Evolutionary conservation across 2,329 filamentous ascomycete species (phyloP).

Genomic region (Thermomyces lanuginosus): DNA sequence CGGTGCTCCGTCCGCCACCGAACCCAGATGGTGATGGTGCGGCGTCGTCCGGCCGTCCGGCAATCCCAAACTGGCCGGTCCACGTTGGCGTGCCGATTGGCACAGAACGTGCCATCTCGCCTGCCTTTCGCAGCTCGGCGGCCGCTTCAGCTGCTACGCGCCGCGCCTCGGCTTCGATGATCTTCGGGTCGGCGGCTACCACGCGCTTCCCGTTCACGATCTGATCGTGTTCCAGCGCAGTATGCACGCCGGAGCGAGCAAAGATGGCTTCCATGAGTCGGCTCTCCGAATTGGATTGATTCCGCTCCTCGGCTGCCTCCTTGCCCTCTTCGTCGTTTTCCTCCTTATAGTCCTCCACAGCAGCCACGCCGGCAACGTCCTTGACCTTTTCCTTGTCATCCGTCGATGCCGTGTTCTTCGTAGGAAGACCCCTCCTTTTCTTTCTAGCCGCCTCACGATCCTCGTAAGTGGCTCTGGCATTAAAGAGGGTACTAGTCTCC

Average conservation of each 20-base stretch:
- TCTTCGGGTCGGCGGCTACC: slow-evolving; percentile 55
- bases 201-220: slow-evolving; percentile 65
- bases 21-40: slow-evolving; percentile 33
- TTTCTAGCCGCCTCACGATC: slow-evolving; percentile 15
- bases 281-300: slow-evolving; percentile 38
- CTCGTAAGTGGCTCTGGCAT: slow-evolving; percentile 56
- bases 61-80: slow-evolving; percentile 71
- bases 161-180: slow-evolving; percentile 69
- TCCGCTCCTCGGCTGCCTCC: slow-evolving; percentile 8
- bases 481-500: slow-evolving; percentile 73
- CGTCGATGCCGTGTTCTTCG: slow-evolving; percentile 5
- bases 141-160: slow-evolving; percentile 64
- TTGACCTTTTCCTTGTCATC: slow-evolving; percentile 32
- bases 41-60: slow-evolving; percentile 49
- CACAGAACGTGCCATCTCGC: slow-evolving; percentile 52
- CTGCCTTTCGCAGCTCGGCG: slow-evolving; percentile 54
- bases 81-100: slow-evolving; percentile 81
- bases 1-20: slow-evolving; percentile 18
- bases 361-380: slow-evolving; percentile 44
- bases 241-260: slow-evolving; percentile 67
- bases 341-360: slow-evolving; percentile 46
- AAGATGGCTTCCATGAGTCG: slow-evolving; percentile 83
- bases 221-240: slow-evolving; percentile 82
- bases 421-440: slow-evolving; percentile 2
- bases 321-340: slow-evolving; percentile 19